Percentiles rank a stretch among this genome's conserved stretches.
Evolutionary conservation across 1,139 yeast species (phyloP).

Genomic region (Pichia sp.): DNA sequence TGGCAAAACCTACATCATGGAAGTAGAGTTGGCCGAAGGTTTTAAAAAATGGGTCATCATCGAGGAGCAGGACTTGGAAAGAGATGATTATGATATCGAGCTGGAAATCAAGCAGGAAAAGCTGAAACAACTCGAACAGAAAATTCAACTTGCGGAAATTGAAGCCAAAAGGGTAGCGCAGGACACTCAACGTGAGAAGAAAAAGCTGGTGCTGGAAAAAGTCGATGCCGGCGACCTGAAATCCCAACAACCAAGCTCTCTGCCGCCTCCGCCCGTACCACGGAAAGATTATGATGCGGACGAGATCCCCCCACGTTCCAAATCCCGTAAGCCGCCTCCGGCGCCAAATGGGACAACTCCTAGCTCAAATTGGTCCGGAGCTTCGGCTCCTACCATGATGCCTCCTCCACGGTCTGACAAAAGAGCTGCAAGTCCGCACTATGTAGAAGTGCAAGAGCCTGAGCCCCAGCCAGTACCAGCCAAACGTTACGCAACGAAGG

Average conservation of each 20-base stretch:
- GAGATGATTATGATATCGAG: slow-evolving; percentile 37
- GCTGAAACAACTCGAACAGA: slow-evolving; percentile 27
- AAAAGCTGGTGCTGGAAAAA: slow-evolving; percentile 11
- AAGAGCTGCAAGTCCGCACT: background rate
- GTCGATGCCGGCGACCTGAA: slow-evolving; percentile 13
- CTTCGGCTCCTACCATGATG: background rate
- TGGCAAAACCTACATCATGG: slow-evolving; percentile 70
- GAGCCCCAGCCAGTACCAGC: background rate
- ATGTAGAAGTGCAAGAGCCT: background rate
- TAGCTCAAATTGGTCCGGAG: background rate
- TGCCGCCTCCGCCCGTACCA: slow-evolving; percentile 24
- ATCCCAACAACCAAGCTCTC: slow-evolving; percentile 18
- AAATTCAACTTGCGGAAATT: slow-evolving; percentile 27
- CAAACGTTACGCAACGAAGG: background rate
- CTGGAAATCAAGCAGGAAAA: slow-evolving; percentile 32
- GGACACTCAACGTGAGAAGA: slow-evolving; percentile 14
- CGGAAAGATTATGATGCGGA: slow-evolving; percentile 17
- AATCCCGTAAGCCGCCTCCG: slow-evolving; percentile 15
- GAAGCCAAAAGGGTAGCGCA: slow-evolving; percentile 24
- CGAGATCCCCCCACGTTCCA: slow-evolving; percentile 13
- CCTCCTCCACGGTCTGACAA: slow-evolving; percentile 15
- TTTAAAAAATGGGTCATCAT: slow-evolving; percentile 84
- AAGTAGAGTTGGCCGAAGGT: slow-evolving; percentile 50
- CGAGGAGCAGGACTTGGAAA: slow-evolving; percentile 57
- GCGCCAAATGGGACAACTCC: background rate